Evolutionary conservation across 2,329 filamentous ascomycete species (phyloP), one percentile per base, ranked within the genome.

Genomic region (Aspergillus glaucus): DNA sequence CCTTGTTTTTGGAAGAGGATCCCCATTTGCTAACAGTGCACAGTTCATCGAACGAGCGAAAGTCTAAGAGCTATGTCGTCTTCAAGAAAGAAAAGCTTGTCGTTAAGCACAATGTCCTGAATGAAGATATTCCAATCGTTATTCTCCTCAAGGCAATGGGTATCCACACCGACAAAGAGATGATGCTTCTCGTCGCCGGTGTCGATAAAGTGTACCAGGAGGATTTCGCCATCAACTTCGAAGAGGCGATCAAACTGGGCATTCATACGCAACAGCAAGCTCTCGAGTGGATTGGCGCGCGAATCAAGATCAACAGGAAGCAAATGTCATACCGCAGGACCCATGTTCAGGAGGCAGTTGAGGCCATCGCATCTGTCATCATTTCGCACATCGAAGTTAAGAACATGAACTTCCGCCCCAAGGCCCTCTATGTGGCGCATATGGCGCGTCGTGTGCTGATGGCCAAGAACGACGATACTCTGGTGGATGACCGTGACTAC

Each of bases 361-460:
- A 98, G 66, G 91, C 92, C 17, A 78, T 98, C 37, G 87, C 91
- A 15, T 92, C 90, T 61, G 86, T 97, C 48, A 87, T 98, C 53
- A 89, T 98, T 51, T 92, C 93, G 6, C 93, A 98, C 60, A 91
- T 98, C 26, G 86, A 90, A 4, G 91, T 98, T 34, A 82, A 88
- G 58, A 88, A 88, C 42, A 81, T 95, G 58, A 91, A 98, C 63
- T 97, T 97, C 68, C 85, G 93, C 48, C 91, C 92, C n/a, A 98
- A 98, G 66, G 91, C 92, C 19, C 80, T 97, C 7, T 98, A 97
- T 62, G 83, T 98, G 48, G 92, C 92, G 43, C 88, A 95, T 75
- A 98, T 98, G 93, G 88, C 90, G 24, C 86, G 93, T n/a, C 82
- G 91, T 67, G 91, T 97, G 3, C 73, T 98, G 44, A 95, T 97